These are phyloP conservation scores for Kwoniella mangroviensis DNA, from an alignment of 768 basidiomycete species.

Conservation along the genomic window DNA sequence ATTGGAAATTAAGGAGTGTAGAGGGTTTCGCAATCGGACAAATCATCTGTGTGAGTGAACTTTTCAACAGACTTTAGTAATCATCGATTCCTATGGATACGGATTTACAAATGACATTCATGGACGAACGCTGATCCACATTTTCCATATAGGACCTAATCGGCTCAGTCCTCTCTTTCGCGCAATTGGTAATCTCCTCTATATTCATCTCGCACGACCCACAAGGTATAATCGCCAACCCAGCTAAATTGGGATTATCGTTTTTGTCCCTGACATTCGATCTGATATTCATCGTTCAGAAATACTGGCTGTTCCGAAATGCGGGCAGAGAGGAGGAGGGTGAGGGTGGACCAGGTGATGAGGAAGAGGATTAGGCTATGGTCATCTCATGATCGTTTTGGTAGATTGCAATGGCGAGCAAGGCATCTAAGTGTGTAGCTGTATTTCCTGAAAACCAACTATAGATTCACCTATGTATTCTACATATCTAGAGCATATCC, in stretches of 20 bases:
- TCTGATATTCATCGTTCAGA: slow-evolving; percentile 42
- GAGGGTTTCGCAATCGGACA: slow-evolving; percentile 50
- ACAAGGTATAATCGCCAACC: slow-evolving; percentile 51
- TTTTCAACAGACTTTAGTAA: slow-evolving; percentile 11
- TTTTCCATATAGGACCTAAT: slow-evolving; percentile 49
- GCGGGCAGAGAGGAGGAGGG: slow-evolving; percentile 4
- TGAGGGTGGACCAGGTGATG: slow-evolving; percentile 14
- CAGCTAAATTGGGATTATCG: slow-evolving; percentile 52
- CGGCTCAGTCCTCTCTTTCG: slow-evolving; percentile 53
- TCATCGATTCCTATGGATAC: neutral
- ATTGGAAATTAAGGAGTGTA: slow-evolving; percentile 57
- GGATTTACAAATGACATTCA: too few species aligned
- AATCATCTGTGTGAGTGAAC: slow-evolving; percentile 53
- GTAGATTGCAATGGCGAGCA: neutral
- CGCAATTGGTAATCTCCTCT: slow-evolving; percentile 50
- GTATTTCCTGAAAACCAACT: neutral
- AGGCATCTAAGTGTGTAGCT: too few species aligned
- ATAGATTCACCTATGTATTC: neutral
- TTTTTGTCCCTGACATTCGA: slow-evolving; percentile 43
- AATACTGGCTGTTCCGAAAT: slow-evolving; percentile 34
- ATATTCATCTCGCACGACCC: slow-evolving; percentile 49
- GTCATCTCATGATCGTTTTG: neutral
- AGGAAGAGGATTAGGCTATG: slow-evolving; percentile 5
- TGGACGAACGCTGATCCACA: neutral
- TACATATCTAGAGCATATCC: neutral